phyloP scores from a whole-genome alignment of 176 grass and related monocot species.

The Melocanna baccifera region DNA sequence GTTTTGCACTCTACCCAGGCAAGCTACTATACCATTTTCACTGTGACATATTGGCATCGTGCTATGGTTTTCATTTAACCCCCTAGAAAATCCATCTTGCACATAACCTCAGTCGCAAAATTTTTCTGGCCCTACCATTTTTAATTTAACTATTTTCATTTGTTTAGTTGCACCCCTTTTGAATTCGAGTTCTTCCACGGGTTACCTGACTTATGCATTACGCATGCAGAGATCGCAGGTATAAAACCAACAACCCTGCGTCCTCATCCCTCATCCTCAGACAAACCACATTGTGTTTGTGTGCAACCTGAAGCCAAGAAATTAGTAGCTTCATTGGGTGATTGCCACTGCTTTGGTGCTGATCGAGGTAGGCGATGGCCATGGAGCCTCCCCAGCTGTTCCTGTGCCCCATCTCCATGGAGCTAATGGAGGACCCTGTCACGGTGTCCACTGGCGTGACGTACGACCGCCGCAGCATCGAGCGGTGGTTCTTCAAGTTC shows the following conservation, averaged over 20 bases:
- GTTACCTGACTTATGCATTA: constrained; percentile 15
- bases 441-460: constrained; percentile 57
- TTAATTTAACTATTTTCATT: neutral
- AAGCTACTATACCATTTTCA: neutral
- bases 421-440: constrained; percentile 72
- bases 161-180: neutral
- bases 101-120: neutral
- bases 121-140: neutral
- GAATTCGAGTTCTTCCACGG: neutral
- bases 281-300: neutral
- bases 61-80: neutral
- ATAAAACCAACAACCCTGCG: constrained; percentile 28
- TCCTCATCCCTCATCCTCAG: constrained; percentile 8
- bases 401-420: constrained; percentile 69
- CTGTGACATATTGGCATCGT: neutral
- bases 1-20: neutral
- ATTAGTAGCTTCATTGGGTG: constrained; percentile 1
- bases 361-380: neutral
- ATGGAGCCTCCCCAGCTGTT: constrained; percentile 41
- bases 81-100: neutral
- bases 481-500: constrained; percentile 66
- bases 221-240: neutral
- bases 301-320: neutral
- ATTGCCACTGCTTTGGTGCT: neutral
- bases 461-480: constrained; percentile 62